phyloP scores from a whole-genome alignment of 2,329 filamentous ascomycete species.

The Hypoxylon sp. region DNA sequence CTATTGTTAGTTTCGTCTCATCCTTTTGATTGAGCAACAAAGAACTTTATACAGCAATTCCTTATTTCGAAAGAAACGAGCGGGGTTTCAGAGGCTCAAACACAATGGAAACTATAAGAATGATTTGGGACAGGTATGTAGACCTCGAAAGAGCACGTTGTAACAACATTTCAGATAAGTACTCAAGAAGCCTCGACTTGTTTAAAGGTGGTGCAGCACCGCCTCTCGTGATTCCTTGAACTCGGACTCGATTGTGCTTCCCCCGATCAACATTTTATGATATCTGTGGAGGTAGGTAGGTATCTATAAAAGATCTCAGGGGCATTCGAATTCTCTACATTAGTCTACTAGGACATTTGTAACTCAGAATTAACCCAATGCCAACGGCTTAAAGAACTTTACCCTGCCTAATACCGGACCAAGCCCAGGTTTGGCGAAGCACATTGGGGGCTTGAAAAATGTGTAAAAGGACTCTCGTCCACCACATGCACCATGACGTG shows the following conservation, averaged over 20 bases:
- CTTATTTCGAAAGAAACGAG: not conserved
- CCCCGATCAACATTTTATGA: no score
- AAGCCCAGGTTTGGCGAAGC: no score
- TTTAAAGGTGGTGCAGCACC: not conserved
- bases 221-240: no score
- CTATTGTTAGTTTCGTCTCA: not conserved
- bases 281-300: no score
- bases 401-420: no score
- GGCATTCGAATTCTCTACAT: not conserved
- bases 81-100: not conserved
- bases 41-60: not conserved
- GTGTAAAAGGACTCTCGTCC: slow-evolving; percentile 43
- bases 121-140: not conserved
- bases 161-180: not conserved
- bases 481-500: slow-evolving; percentile 52
- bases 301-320: not conserved
- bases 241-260: no score
- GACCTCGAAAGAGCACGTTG: not conserved
- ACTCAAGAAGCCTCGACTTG: not conserved
- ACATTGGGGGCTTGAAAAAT: slow-evolving; percentile 32
- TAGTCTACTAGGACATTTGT: not conserved
- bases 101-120: not conserved
- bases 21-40: not conserved
- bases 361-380: no score
- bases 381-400: no score